phyloP scores from a whole-genome alignment of 2,329 filamentous ascomycete species.

The Chalara sp. region DNA sequence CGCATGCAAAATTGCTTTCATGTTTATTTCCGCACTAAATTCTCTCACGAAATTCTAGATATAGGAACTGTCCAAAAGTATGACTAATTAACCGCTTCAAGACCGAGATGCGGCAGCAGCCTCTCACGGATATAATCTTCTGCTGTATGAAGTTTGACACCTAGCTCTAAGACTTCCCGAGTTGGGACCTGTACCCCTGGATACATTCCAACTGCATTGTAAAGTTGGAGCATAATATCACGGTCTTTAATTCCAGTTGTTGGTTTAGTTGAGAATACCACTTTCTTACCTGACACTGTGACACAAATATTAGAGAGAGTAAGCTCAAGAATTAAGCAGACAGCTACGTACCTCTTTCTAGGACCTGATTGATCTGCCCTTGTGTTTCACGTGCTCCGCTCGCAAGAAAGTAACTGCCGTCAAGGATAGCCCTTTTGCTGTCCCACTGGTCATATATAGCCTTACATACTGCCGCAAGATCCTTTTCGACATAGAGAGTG shows the following conservation, averaged over 20 bases:
- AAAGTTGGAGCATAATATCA: constrained; percentile 20
- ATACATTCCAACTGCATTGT: constrained; percentile 19
- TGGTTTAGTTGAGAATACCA: constrained; percentile 4
- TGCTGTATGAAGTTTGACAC: constrained; percentile 14
- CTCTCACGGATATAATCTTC: constrained; percentile 15
- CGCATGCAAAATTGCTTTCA: no score
- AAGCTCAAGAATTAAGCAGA: no score
- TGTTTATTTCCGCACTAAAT: no score
- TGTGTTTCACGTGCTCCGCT: neutral
- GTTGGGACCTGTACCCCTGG: constrained; percentile 13
- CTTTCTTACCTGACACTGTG: no score
- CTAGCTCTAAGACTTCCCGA: constrained; percentile 14
- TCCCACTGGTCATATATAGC: constrained; percentile 18
- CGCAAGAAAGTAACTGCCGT: constrained; percentile 2
- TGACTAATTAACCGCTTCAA: neutral
- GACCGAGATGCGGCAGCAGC: constrained; percentile 6
- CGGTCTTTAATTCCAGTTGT: constrained; percentile 17
- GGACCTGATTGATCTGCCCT: neutral
- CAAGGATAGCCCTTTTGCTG: constrained; percentile 9
- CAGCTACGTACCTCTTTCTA: constrained; percentile 4
- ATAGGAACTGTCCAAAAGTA: no score
- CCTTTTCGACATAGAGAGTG: constrained; percentile 7
- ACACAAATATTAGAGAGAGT: no score
- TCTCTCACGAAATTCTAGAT: no score
- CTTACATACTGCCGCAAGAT: constrained; percentile 12